These are phyloP conservation scores for Pseudonectria foliicola DNA, from an alignment of 2,329 filamentous ascomycete species.

Conservation along the genomic window DNA sequence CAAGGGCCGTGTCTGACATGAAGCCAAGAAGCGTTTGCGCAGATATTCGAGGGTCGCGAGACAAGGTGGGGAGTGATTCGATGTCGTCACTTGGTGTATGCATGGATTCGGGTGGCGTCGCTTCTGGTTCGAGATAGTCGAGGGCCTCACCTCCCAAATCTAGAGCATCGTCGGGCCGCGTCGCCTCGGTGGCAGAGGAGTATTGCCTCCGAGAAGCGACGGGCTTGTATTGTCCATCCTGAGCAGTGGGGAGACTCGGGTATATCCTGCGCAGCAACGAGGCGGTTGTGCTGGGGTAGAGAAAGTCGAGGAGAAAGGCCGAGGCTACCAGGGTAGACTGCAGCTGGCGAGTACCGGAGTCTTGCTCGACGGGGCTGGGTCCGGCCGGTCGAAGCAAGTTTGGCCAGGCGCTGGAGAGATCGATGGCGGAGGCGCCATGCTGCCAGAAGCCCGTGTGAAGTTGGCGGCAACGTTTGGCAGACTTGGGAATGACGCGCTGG, in stretches of 20 bases:
- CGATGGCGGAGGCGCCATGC: conserved; percentile 44
- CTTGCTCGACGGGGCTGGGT: conserved; percentile 13
- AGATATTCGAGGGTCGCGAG: too few relatives aligned
- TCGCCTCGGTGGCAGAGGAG: conserved; percentile 22
- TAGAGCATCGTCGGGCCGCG: too few relatives aligned
- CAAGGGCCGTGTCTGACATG: conserved; percentile 11
- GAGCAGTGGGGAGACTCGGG: conserved; percentile 19
- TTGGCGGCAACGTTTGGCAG: conserved; percentile 33
- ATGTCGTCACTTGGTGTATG: too few relatives aligned
- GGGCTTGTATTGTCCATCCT: conserved; percentile 8
- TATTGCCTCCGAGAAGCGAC: conserved; percentile 19
- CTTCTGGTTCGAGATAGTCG: too few relatives aligned
- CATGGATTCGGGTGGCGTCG: too few relatives aligned
- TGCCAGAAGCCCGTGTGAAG: conserved; percentile 48
- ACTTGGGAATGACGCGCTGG: conserved; percentile 41
- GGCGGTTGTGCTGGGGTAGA: conserved; percentile 43
- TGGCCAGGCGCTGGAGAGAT: conserved; percentile 38
- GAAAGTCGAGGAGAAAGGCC: conserved; percentile 47
- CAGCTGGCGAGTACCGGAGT: conserved; percentile 16
- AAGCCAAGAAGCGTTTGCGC: conserved; percentile 3
- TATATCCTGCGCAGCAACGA: conserved; percentile 35
- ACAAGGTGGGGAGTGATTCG: too few relatives aligned
- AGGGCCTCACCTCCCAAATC: too few relatives aligned
- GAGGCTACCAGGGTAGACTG: conserved; percentile 35
- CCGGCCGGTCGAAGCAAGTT: conserved; percentile 22